Conservation (phyloP, 352 stramenopile species). For the Phytophthora vignae region DNA sequence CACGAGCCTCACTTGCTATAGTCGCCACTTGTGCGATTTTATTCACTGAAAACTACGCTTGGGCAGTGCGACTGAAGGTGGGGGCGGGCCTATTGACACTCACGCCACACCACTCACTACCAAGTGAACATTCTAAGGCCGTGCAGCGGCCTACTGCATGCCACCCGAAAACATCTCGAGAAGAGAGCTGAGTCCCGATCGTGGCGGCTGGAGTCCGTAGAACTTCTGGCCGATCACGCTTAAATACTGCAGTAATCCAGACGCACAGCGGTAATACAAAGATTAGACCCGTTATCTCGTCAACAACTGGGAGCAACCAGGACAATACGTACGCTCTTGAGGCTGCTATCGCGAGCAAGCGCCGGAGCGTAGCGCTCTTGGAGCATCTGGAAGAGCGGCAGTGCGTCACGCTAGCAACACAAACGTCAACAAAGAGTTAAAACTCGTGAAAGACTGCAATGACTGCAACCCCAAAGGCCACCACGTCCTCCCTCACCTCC, state of each 20-base stretch:
- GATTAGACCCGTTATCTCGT: conserved; percentile 6
- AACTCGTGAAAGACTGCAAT: not conserved
- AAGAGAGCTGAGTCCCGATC: conserved; percentile 80
- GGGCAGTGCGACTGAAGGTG: no score
- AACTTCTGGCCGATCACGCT: conserved; percentile 88
- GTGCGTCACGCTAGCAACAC: conserved; percentile 72
- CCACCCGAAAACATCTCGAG: conserved; percentile 88
- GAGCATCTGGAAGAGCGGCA: conserved; percentile 89
- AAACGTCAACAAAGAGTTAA: not conserved
- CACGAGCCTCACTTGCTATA: no score
- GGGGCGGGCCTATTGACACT: no score
- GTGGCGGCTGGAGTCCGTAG: conserved; percentile 83
- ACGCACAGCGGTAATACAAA: not conserved
- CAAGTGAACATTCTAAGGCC: conserved; percentile 12
- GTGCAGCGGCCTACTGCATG: conserved; percentile 52
- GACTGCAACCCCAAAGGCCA: not conserved
- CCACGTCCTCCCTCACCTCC: conserved; percentile 51
- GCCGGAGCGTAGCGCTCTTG: conserved; percentile 83
- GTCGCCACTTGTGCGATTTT: no score
- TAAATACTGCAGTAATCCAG: conserved; percentile 68
- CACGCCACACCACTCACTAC: not conserved
- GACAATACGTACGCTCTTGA: conserved; percentile 76
- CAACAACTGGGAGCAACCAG: not conserved
- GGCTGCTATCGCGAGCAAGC: conserved; percentile 74
- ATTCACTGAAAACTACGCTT: conserved; percentile 16